Base-by-base conservation (phyloP, 2,329 filamentous ascomycete genomes). In the Fusarium illudens region DNA sequence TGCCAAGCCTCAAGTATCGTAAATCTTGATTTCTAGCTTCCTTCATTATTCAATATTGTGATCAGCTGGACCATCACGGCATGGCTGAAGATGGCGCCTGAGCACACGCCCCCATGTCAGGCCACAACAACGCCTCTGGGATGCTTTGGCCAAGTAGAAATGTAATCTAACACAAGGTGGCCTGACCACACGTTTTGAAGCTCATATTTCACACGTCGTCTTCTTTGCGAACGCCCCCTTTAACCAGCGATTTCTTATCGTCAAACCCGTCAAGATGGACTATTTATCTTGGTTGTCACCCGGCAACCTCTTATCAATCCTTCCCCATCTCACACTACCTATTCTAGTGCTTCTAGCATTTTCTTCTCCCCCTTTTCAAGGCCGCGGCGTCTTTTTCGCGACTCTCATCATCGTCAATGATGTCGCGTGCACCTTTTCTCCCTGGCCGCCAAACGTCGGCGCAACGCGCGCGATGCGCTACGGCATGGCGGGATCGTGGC, bases 401-500 rank as follows among this genome's bases (percentile, higher is more conserved):
- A 20, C 29, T 7, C 49, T 67, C 10, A 58, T 67, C 32, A 4
- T 46, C 19, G 15, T 46, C 8, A 57, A 51, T 22, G 46, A 67
- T 12, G 58, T 52, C 20, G 25, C 33, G 6, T 62, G 55, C 42
- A 57, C 52, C 7, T n/a, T 55, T 12, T 67, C 65, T 3, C 51
- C 51, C 2, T 67, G 65, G 65, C 65, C 65, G 2, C 55, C 58
- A 8, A 57, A 65, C 17, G 9, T 22, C 6, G 65, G 58, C n/a
- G 11, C 19, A 9, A 51, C 58, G 7, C 59, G 65, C 10, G 33
- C 58, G 3, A 65, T 67, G 55, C 58, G 65, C 13, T 67, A 67
- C 5, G 65, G 55, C 6, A 54, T 67, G 27, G 51, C 65, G 8
- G 62, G 58, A 5, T 67, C 65, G 1, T 67, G 65, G 65, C 2